A percentile compares a stretch with the other conserved stretches of the same genome.
phyloP scores from a whole-genome alignment of 768 basidiomycete species.

The Tylopilus cervinicoccineus region DNA sequence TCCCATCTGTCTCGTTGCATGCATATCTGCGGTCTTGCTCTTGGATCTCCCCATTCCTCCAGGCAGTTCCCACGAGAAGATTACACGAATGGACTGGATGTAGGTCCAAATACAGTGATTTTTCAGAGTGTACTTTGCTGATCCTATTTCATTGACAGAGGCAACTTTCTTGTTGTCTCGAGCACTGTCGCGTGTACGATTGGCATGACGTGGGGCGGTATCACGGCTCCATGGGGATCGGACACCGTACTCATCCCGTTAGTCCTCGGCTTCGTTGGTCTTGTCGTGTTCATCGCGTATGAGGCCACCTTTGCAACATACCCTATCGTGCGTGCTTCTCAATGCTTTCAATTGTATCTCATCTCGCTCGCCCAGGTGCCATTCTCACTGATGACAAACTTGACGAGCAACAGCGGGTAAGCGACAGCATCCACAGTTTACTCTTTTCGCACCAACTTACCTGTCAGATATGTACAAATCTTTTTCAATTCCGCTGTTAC shows the following conservation, averaged over 20 bases:
- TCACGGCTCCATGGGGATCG: constrained; percentile 40
- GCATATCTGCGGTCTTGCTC: constrained; percentile 26
- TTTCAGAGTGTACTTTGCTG: too few species aligned
- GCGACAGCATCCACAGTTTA: not conserved
- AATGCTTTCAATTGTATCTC: not conserved
- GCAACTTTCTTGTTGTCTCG: constrained; percentile 39
- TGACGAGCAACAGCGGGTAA: constrained; percentile 29
- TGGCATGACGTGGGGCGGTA: constrained; percentile 48
- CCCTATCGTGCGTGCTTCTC: constrained; percentile 27
- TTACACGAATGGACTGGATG: constrained; percentile 42
- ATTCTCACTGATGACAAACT: constrained; percentile 23
- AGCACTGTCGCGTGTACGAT: constrained; percentile 34
- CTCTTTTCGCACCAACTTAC: not conserved
- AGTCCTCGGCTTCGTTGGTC: constrained; percentile 36
- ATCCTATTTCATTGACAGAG: constrained; percentile 26
- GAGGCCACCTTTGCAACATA: constrained; percentile 31
- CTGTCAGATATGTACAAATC: not conserved
- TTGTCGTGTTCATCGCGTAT: constrained; percentile 37
- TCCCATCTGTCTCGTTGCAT: constrained; percentile 33
- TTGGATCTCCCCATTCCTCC: constrained; percentile 33
- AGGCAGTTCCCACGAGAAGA: constrained; percentile 32
- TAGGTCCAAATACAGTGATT: constrained; percentile 20
- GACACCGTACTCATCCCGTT: constrained; percentile 39
- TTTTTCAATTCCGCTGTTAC: not conserved
- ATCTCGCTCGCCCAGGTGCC: constrained; percentile 6